Percentiles rank a stretch among this genome's conserved stretches.
These are phyloP conservation scores for Hypholoma sublateritium DNA, from an alignment of 768 basidiomycete genomes.

Conservation along the genomic window DNA sequence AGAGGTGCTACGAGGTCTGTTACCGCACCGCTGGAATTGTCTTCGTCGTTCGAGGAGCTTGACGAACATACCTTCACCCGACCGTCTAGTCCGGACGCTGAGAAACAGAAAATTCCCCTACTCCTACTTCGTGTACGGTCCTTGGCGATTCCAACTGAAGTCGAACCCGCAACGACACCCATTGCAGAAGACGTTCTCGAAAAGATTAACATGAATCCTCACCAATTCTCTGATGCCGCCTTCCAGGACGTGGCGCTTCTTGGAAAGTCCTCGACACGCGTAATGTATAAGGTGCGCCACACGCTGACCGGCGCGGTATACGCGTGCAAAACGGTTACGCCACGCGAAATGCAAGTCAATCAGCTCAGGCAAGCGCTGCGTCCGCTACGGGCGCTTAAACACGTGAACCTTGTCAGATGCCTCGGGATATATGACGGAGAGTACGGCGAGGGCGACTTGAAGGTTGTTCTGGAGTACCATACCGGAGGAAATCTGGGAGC, in stretches of 20 bases:
- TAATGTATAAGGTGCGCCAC: background rate
- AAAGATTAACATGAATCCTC: background rate
- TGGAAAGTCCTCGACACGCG: background rate
- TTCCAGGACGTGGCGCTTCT: background rate
- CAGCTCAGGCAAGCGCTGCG: background rate
- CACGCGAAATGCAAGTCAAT: background rate
- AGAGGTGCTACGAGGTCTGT: background rate
- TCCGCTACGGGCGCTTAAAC: background rate
- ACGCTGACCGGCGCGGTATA: background rate
- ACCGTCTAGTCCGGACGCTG: background rate
- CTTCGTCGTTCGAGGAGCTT: no score
- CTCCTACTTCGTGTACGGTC: background rate
- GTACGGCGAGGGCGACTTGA: background rate
- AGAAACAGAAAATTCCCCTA: background rate
- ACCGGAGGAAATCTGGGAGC: background rate
- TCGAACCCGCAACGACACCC: background rate
- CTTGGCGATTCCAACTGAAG: no score
- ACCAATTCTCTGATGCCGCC: background rate
- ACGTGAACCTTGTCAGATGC: background rate
- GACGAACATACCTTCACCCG: no score
- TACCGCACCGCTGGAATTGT: no score
- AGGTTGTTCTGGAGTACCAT: background rate
- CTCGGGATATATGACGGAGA: background rate
- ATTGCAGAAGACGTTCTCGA: background rate
- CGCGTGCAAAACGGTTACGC: background rate